Evolutionary conservation across 1,284 basidiomycete species (phyloP).

Genomic region (Pulveroboletus sp.): DNA sequence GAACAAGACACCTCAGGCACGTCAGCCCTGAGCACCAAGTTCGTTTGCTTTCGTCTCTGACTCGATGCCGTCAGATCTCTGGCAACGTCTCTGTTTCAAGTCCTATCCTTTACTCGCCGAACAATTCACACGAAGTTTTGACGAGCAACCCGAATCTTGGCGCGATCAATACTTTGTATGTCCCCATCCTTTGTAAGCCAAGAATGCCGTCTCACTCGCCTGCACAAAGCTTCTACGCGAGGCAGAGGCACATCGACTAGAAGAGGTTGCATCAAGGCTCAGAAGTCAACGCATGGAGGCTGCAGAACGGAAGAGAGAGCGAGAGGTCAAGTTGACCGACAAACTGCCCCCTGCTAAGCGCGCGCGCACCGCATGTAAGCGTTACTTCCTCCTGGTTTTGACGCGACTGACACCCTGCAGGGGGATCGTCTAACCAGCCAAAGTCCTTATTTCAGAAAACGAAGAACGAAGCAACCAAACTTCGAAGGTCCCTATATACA

Average conservation of each 20-base stretch:
- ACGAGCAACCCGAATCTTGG: conserved; percentile 61
- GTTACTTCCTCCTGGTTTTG: not conserved
- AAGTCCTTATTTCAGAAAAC: conserved; percentile 78
- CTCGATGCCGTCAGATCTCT: conserved; percentile 53
- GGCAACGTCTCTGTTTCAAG: conserved; percentile 63
- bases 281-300: conserved; percentile 65
- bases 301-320: conserved; percentile 69
- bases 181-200: not conserved
- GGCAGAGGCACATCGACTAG: conserved; percentile 59
- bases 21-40: conserved; percentile 19
- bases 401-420: conserved; percentile 37
- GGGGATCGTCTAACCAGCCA: conserved; percentile 50
- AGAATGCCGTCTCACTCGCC: conserved; percentile 9
- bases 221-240: conserved; percentile 50
- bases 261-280: conserved; percentile 58
- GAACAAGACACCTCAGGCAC: conserved; percentile 58
- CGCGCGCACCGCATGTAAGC: conserved; percentile 52
- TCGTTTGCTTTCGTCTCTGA: conserved; percentile 6
- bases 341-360: conserved; percentile 64
- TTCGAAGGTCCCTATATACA: conserved; percentile 61
- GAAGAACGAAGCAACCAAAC: conserved; percentile 62
- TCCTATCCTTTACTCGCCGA: conserved; percentile 56
- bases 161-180: conserved; percentile 67
- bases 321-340: conserved; percentile 71
- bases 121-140: conserved; percentile 28